Evolutionary conservation across 83 land plant genomes (phyloP).

Genomic region (Larix sibirica): DNA sequence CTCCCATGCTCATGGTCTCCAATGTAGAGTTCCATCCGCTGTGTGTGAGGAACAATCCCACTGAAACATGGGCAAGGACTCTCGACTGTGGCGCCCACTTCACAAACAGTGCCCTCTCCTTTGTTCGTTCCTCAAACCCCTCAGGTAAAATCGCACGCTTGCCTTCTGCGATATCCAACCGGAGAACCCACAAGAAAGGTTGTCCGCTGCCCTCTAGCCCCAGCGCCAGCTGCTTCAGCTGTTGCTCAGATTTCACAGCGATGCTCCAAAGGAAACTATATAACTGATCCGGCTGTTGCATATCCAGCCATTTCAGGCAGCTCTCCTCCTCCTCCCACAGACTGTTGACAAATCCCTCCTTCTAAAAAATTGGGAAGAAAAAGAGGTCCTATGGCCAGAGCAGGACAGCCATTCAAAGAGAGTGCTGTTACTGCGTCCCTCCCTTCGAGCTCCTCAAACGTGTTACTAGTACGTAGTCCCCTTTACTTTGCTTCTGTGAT

Average conservation of each 20-base stretch:
- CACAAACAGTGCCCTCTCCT: too few species aligned
- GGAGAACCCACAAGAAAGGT: constrained; percentile 19
- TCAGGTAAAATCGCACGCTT: too few species aligned
- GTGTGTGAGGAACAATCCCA: too few species aligned
- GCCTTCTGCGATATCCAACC: constrained; percentile 19
- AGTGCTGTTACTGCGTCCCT: constrained; percentile 22
- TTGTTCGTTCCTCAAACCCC: too few species aligned
- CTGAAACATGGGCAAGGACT: too few species aligned
- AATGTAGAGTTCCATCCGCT: too few species aligned
- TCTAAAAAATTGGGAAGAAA: constrained; percentile 22
- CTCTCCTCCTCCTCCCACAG: background rate
- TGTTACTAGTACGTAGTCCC: constrained; percentile 39
- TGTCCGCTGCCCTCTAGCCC: constrained; percentile 47
- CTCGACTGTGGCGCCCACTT: too few species aligned
- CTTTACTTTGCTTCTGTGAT: background rate
- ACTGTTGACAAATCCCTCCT: too few species aligned
- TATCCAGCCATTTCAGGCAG: constrained; percentile 37
- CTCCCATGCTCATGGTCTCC: too few species aligned
- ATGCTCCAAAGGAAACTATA: constrained; percentile 55
- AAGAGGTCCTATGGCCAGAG: constrained; percentile 19
- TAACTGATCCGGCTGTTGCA: constrained; percentile 41
- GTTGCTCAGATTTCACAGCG: constrained; percentile 33
- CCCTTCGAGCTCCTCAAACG: constrained; percentile 33
- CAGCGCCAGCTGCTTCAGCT: constrained; percentile 33
- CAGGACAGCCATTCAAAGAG: background rate